phyloP scores from a whole-genome alignment of 2,329 filamentous ascomycete species.

The Apiospora saccharicola region DNA sequence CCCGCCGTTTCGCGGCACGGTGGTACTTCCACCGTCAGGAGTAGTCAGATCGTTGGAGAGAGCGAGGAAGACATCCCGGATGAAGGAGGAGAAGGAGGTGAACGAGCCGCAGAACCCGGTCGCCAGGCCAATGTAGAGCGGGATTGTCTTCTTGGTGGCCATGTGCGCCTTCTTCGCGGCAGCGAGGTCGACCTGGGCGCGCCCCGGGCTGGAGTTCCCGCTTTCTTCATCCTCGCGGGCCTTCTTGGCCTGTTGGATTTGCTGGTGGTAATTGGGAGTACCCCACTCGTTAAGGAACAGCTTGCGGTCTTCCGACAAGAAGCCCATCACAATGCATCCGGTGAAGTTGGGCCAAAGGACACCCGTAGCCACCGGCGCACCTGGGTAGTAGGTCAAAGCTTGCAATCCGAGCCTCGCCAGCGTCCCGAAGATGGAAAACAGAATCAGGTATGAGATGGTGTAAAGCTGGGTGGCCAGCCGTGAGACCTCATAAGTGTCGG shows the following conservation, averaged over 20 bases:
- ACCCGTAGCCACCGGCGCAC: slow-evolving; percentile 75
- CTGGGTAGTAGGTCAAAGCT: slow-evolving; percentile 80
- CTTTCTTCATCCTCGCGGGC: slow-evolving; percentile 48
- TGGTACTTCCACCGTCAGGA: slow-evolving; percentile 50
- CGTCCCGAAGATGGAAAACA: slow-evolving; percentile 87
- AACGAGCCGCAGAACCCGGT: slow-evolving; percentile 91
- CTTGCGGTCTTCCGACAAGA: slow-evolving; percentile 79
- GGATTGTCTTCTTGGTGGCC: slow-evolving; percentile 82
- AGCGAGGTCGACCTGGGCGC: slow-evolving; percentile 44
- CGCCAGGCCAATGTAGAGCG: slow-evolving; percentile 84
- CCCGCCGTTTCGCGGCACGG: slow-evolving; percentile 68
- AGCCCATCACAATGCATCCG: slow-evolving; percentile 85
- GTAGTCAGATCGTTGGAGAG: slow-evolving; percentile 75
- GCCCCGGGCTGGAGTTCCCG: slow-evolving; percentile 32
- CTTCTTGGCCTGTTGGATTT: slow-evolving; percentile 44
- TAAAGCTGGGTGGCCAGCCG: slow-evolving; percentile 66
- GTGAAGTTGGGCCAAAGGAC: slow-evolving; percentile 89
- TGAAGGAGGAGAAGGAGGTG: slow-evolving; percentile 88
- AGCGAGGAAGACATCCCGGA: slow-evolving; percentile 80
- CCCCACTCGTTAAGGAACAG: slow-evolving; percentile 77
- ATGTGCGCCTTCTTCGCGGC: slow-evolving; percentile 65
- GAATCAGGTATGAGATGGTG: slow-evolving; percentile 80
- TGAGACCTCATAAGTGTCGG: slow-evolving; percentile 44
- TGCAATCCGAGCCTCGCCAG: slow-evolving; percentile 83
- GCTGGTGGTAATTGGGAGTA: slow-evolving; percentile 47